A percentile compares a stretch with the other conserved stretches of the same genome.
Evolutionary conservation across 108 stramenopile genomes (phyloP).

Genomic region (Cyclostephanos invisitatus): DNA sequence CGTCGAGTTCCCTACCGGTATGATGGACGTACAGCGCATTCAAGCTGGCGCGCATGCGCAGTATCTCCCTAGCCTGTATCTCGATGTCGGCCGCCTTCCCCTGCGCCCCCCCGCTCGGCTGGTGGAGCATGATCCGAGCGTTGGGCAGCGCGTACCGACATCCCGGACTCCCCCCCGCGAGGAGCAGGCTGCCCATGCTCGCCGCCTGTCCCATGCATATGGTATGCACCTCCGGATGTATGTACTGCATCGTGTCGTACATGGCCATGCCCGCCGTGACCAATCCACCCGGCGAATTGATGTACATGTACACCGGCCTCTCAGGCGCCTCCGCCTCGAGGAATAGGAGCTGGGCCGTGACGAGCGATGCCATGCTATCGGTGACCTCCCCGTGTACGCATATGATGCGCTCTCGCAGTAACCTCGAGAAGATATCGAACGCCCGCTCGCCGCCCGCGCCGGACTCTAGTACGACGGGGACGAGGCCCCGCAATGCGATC

Average conservation of each 20-base stretch:
- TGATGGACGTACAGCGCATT: slow-evolving; percentile 89
- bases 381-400: slow-evolving; percentile 93
- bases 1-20: slow-evolving; percentile 73
- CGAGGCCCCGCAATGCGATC: slow-evolving; percentile 17
- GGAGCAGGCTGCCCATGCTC: slow-evolving; percentile 90
- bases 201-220: slow-evolving; percentile 99
- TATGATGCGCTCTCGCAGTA: slow-evolving; percentile 96
- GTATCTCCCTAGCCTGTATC: slow-evolving; percentile 88
- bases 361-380: slow-evolving; percentile 87
- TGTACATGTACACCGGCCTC: slow-evolving; percentile 91
- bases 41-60: slow-evolving; percentile 71
- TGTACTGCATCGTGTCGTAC: slow-evolving; percentile 98
- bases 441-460: slow-evolving; percentile 81
- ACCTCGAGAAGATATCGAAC: slow-evolving; percentile 93
- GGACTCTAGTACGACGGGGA: slow-evolving; percentile 53
- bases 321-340: slow-evolving; percentile 90
- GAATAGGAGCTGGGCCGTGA: slow-evolving; percentile 94
- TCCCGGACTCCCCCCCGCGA: slow-evolving; percentile 84
- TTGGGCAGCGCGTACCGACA: slow-evolving; percentile 87
- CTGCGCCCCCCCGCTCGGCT: slow-evolving; percentile 93
- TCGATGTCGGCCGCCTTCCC: slow-evolving; percentile 96
- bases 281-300: slow-evolving; percentile 91
- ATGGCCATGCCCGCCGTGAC: slow-evolving; percentile 95
- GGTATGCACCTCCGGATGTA: slow-evolving; percentile 88
- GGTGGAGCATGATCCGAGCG: slow-evolving; percentile 95